Evolutionary conservation across 2,329 filamentous ascomycete species (phyloP), one percentile per base, ranked within the genome.

Genomic region (Monosporascus sp.): DNA sequence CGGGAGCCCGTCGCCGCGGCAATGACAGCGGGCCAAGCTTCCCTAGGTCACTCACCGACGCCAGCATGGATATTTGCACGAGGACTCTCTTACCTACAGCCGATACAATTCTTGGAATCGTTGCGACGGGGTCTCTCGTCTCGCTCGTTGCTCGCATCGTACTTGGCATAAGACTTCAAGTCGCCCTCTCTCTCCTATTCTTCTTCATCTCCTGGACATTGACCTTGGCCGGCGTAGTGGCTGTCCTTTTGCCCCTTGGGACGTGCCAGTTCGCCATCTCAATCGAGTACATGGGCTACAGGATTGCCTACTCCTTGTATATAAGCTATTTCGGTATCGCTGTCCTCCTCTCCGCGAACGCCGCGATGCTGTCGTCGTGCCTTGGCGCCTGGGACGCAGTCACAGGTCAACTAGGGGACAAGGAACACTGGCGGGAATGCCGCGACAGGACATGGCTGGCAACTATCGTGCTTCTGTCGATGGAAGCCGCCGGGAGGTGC

Each of bases 41-140:
- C 17, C 17, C 27, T 14, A 31, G 27, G 14, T 31, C 27, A 14
- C 27, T 31, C 27, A 31, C 11, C 14, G 27, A 31, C 27, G 27
- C 27, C 19, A 40, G 40, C 9, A 40, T 56, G 47, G 47, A 55
- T 38, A 38, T 49, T 19, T 49, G 47, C 47, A 49, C 47, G 17
- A 36, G 47, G 11, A 49, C 47, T 14, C 47, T 49, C 16, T 26
- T 49, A 24, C 47, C 47, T 11, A 19, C 47, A 22, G 20, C 47
- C n/a, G 47, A 49, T 19, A 49, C 47, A n/a, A 22, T 49, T 27
- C 9, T 49, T n/a, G 47, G 47, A 27, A 38, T 38, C 24, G 47
- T 31, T 8, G 47, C 47, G 31, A 37, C 47, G 3, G 47, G 47
- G 9, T 14, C 36, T 19, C 7, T 37, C 26, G 31, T 38, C 27